phyloP scores from a whole-genome alignment of 345 rosid genomes.

The Combretum micranthum region DNA sequence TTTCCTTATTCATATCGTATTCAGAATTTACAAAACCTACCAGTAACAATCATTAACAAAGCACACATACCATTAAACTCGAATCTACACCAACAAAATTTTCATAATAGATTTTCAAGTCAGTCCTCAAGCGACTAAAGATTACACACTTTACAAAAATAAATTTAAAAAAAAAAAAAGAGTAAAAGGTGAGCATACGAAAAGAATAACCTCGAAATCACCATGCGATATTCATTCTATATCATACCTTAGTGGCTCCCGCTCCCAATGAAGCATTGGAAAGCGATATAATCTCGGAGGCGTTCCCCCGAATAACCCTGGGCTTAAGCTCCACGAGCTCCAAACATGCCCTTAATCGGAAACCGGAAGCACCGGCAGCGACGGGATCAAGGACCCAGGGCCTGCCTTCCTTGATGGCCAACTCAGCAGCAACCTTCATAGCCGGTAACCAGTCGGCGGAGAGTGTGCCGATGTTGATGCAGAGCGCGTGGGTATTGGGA shows the following conservation, averaged over 20 bases:
- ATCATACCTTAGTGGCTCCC: slow-evolving; percentile 43
- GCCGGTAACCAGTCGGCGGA: slow-evolving; percentile 66
- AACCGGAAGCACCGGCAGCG: slow-evolving; percentile 70
- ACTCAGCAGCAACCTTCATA: slow-evolving; percentile 60
- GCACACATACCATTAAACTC: too few species aligned
- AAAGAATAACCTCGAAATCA: too few species aligned
- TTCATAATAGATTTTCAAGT: too few species aligned
- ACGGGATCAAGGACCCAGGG: slow-evolving; percentile 96
- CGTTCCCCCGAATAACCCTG: slow-evolving; percentile 74
- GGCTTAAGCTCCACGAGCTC: slow-evolving; percentile 64
- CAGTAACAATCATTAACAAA: too few species aligned
- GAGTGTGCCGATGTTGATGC: slow-evolving; percentile 77
- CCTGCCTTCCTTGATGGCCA: slow-evolving; percentile 36
- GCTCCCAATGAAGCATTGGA: slow-evolving; percentile 45
- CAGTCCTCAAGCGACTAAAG: too few species aligned
- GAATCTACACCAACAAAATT: too few species aligned
- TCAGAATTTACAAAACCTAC: too few species aligned
- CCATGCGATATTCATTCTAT: too few species aligned
- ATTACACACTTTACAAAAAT: too few species aligned
- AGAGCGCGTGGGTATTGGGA: slow-evolving; percentile 51
- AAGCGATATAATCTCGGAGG: slow-evolving; percentile 73
- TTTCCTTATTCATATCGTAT: too few species aligned
- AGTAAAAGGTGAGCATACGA: too few species aligned
- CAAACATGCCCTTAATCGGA: slow-evolving; percentile 66
- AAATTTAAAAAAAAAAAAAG: too few species aligned